Conservation (phyloP, 169 alveolate species). For the Plasmodium blacklocki region DNA sequence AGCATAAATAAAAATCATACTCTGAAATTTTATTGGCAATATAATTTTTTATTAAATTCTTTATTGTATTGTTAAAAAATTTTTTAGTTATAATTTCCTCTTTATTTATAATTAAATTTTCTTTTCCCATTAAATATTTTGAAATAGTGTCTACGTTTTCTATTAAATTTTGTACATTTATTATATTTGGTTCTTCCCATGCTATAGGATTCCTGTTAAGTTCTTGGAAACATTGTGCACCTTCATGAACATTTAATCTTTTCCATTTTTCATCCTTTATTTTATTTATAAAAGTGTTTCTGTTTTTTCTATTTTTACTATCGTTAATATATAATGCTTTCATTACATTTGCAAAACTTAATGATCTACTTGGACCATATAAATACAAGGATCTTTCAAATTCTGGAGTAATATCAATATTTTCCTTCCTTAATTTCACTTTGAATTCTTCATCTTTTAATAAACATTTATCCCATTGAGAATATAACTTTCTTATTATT, state of each 20-base stretch:
- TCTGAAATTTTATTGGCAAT: slow-evolving; percentile 69
- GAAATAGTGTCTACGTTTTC: slow-evolving; percentile 54
- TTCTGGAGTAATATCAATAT: slow-evolving; percentile 72
- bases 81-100: slow-evolving; percentile 31
- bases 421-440: slow-evolving; percentile 37
- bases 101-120: slow-evolving; percentile 24
- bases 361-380: slow-evolving; percentile 74
- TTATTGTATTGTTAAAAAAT: slow-evolving; percentile 55
- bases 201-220: slow-evolving; percentile 51
- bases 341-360: slow-evolving; percentile 76
- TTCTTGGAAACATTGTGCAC: slow-evolving; percentile 50
- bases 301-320: slow-evolving; percentile 52
- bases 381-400: slow-evolving; percentile 62
- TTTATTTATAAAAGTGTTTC: slow-evolving; percentile 64
- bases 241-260: slow-evolving; percentile 52
- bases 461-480: slow-evolving; percentile 74
- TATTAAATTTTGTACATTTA: slow-evolving; percentile 39
- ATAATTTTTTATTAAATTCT: slow-evolving; percentile 63
- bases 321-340: slow-evolving; percentile 57
- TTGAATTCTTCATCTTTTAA: slow-evolving; percentile 72
- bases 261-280: slow-evolving; percentile 54
- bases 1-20: slow-evolving; percentile 33
- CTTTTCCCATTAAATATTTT: slow-evolving; percentile 29
- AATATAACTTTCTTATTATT: slow-evolving; percentile 64
- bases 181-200: slow-evolving; percentile 60